phyloP scores from a whole-genome alignment of 192 early-diverging fungal species.

The Coemansia sp. region DNA sequence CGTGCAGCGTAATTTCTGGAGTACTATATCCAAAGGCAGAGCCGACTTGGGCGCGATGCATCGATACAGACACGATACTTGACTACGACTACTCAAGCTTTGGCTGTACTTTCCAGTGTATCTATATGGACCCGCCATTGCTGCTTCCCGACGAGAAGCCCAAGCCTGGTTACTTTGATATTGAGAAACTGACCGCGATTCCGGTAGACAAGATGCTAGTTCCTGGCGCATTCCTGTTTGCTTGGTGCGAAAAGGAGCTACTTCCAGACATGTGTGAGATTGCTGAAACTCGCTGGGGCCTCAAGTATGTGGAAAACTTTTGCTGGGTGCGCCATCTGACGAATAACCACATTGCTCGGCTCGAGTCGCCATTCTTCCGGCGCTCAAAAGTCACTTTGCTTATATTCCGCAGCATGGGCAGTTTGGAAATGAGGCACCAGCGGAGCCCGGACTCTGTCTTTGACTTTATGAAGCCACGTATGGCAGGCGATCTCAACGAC shows the following conservation, averaged over 20 bases:
- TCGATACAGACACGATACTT: constrained; percentile 28
- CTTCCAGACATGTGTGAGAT: constrained; percentile 75
- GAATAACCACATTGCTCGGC: constrained; percentile 77
- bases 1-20: constrained; percentile 30
- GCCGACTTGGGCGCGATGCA: constrained; percentile 30
- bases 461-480: constrained; percentile 84
- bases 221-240: constrained; percentile 82
- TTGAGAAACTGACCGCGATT: constrained; percentile 31
- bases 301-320: constrained; percentile 96
- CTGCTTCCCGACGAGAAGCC: constrained; percentile 46
- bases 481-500: constrained; percentile 52
- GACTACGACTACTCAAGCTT: constrained; percentile 45
- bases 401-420: constrained; percentile 89
- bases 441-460: constrained; percentile 92
- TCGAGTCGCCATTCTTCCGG: constrained; percentile 73
- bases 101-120: constrained; percentile 73
- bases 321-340: constrained; percentile 86
- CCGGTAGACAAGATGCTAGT: constrained; percentile 63
- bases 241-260: constrained; percentile 94
- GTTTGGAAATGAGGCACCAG: constrained; percentile 89
- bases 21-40: constrained; percentile 34
- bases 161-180: constrained; percentile 40
- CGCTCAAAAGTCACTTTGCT: constrained; percentile 85
- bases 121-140: constrained; percentile 92
- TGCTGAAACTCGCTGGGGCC: constrained; percentile 70